Evolutionary conservation across 2,329 filamentous ascomycete species (phyloP).

Genomic region (Aspergillus tamarii): DNA sequence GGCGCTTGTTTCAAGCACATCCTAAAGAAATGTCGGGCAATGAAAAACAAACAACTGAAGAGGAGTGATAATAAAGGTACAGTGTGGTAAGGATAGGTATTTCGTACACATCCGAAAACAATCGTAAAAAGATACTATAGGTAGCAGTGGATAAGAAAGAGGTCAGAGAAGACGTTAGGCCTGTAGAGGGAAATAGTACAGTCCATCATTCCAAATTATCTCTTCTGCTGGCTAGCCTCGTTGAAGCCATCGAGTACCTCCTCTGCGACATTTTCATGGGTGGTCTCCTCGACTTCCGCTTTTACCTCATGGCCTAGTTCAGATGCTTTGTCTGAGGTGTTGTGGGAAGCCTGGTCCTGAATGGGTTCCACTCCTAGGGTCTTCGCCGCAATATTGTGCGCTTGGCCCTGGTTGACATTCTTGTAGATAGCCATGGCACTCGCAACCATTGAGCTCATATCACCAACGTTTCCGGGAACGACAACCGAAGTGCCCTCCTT

Average conservation of each 20-base stretch:
- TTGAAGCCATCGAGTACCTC: conserved; percentile 56
- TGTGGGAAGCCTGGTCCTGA: conserved; percentile 13
- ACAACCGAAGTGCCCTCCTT: conserved; percentile 95
- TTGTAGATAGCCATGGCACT: conserved; percentile 94
- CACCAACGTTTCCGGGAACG: conserved; percentile 94
- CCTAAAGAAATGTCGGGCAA: not conserved
- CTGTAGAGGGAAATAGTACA: not conserved
- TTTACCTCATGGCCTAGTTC: conserved; percentile 21
- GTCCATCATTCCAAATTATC: conserved; percentile 18
- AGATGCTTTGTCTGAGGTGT: conserved; percentile 31
- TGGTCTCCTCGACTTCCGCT: conserved; percentile 17
- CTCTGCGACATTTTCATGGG: conserved; percentile 48
- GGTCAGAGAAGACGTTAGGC: not conserved
- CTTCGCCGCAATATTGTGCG: conserved; percentile 60
- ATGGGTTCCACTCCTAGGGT: conserved; percentile 31
- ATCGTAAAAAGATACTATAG: conserved; percentile 11
- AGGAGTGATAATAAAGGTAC: conserved; percentile 3
- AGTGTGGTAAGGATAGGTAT: conserved; percentile 8
- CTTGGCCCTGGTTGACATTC: conserved; percentile 83
- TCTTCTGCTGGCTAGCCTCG: conserved; percentile 38
- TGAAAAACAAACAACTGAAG: not conserved
- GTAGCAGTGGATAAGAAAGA: conserved; percentile 7
- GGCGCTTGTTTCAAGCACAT: not conserved
- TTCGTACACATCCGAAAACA: conserved; percentile 6
- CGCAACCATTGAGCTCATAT: conserved; percentile 95